phyloP scores from a whole-genome alignment of 1,139 yeast genomes.

The Saccharomyces hybrid region DNA sequence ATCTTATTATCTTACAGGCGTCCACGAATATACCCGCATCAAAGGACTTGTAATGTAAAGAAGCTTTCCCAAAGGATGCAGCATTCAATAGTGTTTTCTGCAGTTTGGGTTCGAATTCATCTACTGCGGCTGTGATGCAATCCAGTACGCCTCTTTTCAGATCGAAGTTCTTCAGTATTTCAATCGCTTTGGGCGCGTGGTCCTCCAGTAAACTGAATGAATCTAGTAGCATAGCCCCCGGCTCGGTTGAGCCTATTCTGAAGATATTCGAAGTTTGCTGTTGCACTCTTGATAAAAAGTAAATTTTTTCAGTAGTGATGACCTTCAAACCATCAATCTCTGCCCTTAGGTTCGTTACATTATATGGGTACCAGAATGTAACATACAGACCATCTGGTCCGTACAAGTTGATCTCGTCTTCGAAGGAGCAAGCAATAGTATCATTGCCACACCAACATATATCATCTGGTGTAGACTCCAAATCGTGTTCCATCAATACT shows the following conservation, averaged over 20 bases:
- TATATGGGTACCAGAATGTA: constrained; percentile 39
- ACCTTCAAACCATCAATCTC: constrained; percentile 70
- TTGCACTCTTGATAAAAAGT: constrained; percentile 61
- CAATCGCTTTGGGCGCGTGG: constrained; percentile 79
- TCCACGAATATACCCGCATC: constrained; percentile 41
- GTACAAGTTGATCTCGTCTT: constrained; percentile 59
- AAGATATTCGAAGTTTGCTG: constrained; percentile 54
- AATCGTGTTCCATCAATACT: constrained; percentile 42
- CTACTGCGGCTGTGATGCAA: constrained; percentile 68
- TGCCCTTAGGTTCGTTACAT: constrained; percentile 36
- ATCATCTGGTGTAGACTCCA: constrained; percentile 37
- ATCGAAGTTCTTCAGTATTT: constrained; percentile 55
- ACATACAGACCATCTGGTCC: constrained; percentile 59
- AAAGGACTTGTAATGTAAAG: constrained; percentile 36
- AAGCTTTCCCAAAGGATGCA: constrained; percentile 73
- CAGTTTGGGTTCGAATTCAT: constrained; percentile 69
- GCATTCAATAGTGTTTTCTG: constrained; percentile 76
- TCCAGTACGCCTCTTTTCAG: constrained; percentile 58
- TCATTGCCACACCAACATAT: constrained; percentile 84
- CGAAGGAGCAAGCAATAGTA: constrained; percentile 49
- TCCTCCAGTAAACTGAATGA: constrained; percentile 61
- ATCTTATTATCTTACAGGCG: constrained; percentile 52
- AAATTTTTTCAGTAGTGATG: constrained; percentile 50
- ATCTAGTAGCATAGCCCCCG: constrained; percentile 76
- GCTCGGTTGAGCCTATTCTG: constrained; percentile 73